phyloP scores from a whole-genome alignment of 495 filamentous ascomycete genomes.

The Aspergillus campestris region DNA sequence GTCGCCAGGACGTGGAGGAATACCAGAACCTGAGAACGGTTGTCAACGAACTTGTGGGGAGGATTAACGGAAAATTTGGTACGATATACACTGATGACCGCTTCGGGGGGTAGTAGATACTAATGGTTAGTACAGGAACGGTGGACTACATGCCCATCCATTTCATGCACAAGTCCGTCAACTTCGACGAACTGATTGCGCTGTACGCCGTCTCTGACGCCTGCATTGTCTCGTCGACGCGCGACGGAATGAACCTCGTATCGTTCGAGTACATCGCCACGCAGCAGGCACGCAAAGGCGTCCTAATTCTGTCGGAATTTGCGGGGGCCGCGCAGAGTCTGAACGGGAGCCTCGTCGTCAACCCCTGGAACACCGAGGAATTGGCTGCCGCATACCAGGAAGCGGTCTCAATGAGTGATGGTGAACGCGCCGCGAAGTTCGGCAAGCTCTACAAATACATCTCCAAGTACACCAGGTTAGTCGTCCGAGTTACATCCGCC shows the following conservation, averaged over 20 bases:
- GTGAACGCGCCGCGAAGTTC: conserved; percentile 65
- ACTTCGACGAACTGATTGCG: conserved; percentile 75
- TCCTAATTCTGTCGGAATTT: conserved; percentile 83
- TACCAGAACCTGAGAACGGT: conserved; percentile 82
- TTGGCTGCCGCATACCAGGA: conserved; percentile 75
- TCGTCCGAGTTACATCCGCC: not conserved
- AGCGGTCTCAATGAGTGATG: conserved; percentile 72
- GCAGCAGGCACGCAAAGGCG: conserved; percentile 69
- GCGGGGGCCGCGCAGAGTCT: conserved; percentile 77
- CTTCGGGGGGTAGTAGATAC: not conserved
- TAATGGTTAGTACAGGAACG: conserved; percentile 42
- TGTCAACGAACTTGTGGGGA: conserved; percentile 78
- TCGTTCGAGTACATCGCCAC: conserved; percentile 88
- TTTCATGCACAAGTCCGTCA: conserved; percentile 79
- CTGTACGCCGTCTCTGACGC: conserved; percentile 79
- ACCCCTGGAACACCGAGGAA: conserved; percentile 87
- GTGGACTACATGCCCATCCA: conserved; percentile 89
- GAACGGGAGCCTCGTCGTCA: conserved; percentile 74
- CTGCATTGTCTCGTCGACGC: conserved; percentile 76
- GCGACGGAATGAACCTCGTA: conserved; percentile 88
- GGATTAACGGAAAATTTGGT: conserved; percentile 82
- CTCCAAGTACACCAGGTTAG: conserved; percentile 70
- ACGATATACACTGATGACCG: not conserved
- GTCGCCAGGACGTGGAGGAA: conserved; percentile 79
- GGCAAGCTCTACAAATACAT: conserved; percentile 75